A percentile compares a stretch with the other conserved stretches of the same genome.
phyloP scores from a whole-genome alignment of 148 eudicot genomes.

The Silene conica region DNA sequence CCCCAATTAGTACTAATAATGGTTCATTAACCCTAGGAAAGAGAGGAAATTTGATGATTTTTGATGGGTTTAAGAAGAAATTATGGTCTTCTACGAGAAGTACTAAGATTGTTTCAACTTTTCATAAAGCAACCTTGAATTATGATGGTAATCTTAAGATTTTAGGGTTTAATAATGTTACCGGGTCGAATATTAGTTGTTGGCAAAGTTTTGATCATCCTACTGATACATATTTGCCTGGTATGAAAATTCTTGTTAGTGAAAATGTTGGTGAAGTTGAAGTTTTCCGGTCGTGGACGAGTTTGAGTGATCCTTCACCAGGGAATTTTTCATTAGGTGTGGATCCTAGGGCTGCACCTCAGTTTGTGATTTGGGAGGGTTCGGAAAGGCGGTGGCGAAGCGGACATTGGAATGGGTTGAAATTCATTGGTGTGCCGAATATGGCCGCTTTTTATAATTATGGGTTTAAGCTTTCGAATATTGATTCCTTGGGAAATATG shows the following conservation, averaged over 20 bases:
- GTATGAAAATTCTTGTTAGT: slow-evolving; percentile 33
- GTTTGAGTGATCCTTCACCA: slow-evolving; percentile 41
- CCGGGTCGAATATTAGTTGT: slow-evolving; percentile 12
- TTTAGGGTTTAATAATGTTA: slow-evolving; percentile 6
- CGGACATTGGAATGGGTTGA: slow-evolving; percentile 45
- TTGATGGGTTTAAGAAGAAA: slow-evolving; percentile 22
- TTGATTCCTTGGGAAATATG: slow-evolving; percentile 20
- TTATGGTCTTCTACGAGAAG: slow-evolving; percentile 39
- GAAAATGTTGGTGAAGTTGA: slow-evolving; percentile 16
- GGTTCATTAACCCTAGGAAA: slow-evolving; percentile 34
- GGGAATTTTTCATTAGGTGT: slow-evolving; percentile 51
- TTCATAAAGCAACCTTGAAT: slow-evolving; percentile 28
- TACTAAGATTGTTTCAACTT: slow-evolving; percentile 3
- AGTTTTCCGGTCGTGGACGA: slow-evolving; percentile 48
- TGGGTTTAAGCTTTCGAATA: slow-evolving; percentile 38
- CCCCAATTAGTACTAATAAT: slow-evolving; percentile 29
- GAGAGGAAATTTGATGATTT: slow-evolving; percentile 39
- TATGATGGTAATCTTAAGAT: slow-evolving; percentile 40
- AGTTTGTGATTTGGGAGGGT: slow-evolving; percentile 51
- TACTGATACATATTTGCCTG: slow-evolving; percentile 54
- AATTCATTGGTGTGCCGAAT: slow-evolving; percentile 37
- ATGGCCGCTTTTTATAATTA: slow-evolving; percentile 28
- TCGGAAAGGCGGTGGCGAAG: slow-evolving; percentile 42
- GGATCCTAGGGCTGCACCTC: slow-evolving; percentile 48
- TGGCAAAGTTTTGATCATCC: slow-evolving; percentile 70